These are phyloP conservation scores for Calonectria crousiana DNA, from an alignment of 2,329 filamentous ascomycete species.

Conservation along the genomic window DNA sequence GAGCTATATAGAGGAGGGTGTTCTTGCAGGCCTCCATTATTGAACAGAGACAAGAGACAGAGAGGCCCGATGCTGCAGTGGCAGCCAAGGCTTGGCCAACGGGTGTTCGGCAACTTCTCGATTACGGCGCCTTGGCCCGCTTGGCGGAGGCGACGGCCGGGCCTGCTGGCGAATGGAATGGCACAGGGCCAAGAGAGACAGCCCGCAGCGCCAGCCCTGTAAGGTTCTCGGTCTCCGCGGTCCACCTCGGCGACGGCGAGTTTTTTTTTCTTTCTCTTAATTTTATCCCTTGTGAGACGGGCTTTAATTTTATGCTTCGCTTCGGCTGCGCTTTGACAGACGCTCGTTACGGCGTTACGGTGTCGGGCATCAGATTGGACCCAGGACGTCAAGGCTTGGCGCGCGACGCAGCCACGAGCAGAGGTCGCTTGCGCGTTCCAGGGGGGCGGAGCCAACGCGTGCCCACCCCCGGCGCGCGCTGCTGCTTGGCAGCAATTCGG, in stretches of 20 bases:
- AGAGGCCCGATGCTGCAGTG: background rate
- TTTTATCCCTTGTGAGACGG: background rate
- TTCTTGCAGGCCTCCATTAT: background rate
- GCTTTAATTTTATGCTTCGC: background rate
- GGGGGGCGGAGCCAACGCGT: constrained; percentile 15
- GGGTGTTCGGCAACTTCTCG: constrained; percentile 18
- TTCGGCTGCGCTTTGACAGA: background rate
- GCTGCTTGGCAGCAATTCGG: constrained; percentile 15
- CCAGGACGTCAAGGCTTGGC: background rate
- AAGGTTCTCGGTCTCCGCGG: background rate
- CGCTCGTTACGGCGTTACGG: background rate
- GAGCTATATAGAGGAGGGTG: constrained; percentile 16
- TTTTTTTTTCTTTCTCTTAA: too few relatives aligned
- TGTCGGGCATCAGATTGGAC: background rate
- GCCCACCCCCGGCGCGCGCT: constrained; percentile 2
- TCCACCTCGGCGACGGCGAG: background rate
- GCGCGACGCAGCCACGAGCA: too few relatives aligned
- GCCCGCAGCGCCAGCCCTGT: background rate
- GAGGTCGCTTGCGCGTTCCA: constrained; percentile 3
- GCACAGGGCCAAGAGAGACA: background rate
- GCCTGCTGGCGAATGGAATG: background rate
- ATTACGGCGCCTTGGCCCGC: constrained; percentile 21
- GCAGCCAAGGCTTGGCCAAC: constrained; percentile 23
- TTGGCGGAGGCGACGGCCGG: background rate
- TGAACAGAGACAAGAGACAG: background rate